These are phyloP conservation scores for Biancaea sappan DNA, from an alignment of 306 rosid genomes.

Conservation along the genomic window DNA sequence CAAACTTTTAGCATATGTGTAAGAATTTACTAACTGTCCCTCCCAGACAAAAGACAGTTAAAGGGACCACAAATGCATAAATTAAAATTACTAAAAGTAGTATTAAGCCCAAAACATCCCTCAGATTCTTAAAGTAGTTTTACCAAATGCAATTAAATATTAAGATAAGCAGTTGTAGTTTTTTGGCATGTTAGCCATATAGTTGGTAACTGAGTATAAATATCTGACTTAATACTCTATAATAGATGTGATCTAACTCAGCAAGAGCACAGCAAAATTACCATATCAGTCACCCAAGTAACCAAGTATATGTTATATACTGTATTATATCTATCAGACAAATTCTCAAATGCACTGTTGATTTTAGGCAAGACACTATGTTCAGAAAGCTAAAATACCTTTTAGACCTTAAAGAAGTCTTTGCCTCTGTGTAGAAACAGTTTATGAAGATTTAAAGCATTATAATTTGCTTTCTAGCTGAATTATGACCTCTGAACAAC, in stretches of 20 bases:
- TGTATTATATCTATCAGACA: no score
- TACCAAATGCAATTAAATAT: not conserved
- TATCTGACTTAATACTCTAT: not conserved
- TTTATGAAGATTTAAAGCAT: conserved; percentile 1
- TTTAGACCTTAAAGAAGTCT: no score
- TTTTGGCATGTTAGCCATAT: not conserved
- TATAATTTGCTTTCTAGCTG: not conserved
- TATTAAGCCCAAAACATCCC: not conserved
- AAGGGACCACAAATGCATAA: not conserved
- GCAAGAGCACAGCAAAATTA: not conserved
- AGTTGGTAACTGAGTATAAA: not conserved
- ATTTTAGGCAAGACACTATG: no score
- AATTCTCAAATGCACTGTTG: no score
- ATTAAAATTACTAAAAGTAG: not conserved
- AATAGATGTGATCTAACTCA: not conserved
- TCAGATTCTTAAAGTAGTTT: not conserved
- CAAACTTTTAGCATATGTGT: not conserved
- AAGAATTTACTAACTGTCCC: not conserved
- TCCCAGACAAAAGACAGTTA: not conserved
- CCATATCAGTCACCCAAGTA: no score
- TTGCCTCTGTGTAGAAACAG: no score
- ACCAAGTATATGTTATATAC: no score
- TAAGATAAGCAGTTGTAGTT: not conserved
- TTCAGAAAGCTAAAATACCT: no score
- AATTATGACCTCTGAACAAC: not conserved